Evolutionary conservation across 345 rosid species (phyloP), one percentile per base, ranked within the genome.

Genomic region (Adansonia digitata): DNA sequence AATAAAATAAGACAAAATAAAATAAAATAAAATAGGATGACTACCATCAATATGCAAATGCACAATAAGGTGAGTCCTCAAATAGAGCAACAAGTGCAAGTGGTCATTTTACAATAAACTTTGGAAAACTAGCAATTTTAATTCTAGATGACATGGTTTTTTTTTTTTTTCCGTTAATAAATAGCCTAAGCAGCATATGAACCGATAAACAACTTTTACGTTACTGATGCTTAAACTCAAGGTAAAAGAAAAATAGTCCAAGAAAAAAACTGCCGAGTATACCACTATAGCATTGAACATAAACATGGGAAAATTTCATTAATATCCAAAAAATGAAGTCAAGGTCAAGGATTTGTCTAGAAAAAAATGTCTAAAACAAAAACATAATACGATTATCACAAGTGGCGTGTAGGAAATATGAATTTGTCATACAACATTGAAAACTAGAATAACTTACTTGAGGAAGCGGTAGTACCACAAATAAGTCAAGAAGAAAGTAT

Each of bases 401-500:
- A 51, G 22, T 42, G 11, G 24, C 66, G n/a, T 12, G 37, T 55
- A 56, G 7, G 26, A 35, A 29, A 45, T 22, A 24, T 42, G n/a
- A 76, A 66, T 59, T 75, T 48, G n/a, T 22, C 43, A 62, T 18
- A 22, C 22, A n/a, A 42, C 11, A 26, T 1, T n/a, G 18, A 18
- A 43, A 34, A 52, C 24, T 34, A 71, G 66, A 18, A 2, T 24
- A 81, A 53, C 88, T 81, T 81, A 94, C 97, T 83, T 94, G 97
- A 22, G 97, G 97, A 77, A 94, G 86, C 15, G 98, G 98, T 29
- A 92, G 75, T 29, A 87, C 86, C 6, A 86, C 71, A 77, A 88
- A 83, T 13, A 91, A 69, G 81, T 94, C 98, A 3, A 92, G 37
- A 49, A 71, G 66, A 82, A 92, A 91, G 69, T 71, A 80, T 77